phyloP scores from a whole-genome alignment of 148 eudicot species.

The Camellia sinensis region DNA sequence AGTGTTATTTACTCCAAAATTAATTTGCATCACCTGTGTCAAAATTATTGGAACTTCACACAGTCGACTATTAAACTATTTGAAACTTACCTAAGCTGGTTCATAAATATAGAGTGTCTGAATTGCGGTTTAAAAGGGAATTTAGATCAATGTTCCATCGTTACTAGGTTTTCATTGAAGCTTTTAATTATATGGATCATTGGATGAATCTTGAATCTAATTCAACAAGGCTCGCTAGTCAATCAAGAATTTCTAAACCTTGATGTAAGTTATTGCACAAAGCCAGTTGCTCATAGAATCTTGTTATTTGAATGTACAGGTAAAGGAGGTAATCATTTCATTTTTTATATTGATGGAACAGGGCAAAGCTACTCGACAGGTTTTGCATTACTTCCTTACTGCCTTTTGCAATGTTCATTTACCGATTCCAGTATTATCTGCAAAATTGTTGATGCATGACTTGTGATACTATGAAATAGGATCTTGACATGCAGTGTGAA shows the following conservation, averaged over 20 bases:
- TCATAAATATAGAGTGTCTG: background rate
- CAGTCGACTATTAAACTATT: background rate
- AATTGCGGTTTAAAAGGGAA: background rate
- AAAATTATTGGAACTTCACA: background rate
- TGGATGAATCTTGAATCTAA: background rate
- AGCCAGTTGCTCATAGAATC: background rate
- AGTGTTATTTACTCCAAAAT: too few species aligned
- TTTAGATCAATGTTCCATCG: background rate
- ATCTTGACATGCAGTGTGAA: conserved; percentile 81
- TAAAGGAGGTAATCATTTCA: conserved; percentile 84
- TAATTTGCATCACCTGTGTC: background rate
- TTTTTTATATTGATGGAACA: conserved; percentile 94
- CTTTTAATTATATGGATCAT: background rate
- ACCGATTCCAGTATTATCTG: background rate
- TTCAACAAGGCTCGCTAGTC: background rate
- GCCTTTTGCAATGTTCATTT: background rate
- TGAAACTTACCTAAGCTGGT: background rate
- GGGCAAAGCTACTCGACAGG: conserved; percentile 88
- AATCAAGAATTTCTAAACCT: background rate
- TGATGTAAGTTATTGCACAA: background rate
- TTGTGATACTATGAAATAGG: conserved; percentile 43
- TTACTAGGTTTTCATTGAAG: background rate
- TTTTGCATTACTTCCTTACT: conserved; percentile 16
- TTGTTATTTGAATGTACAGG: conserved; percentile 41
- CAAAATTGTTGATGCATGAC: background rate